A percentile compares a stretch with the other conserved stretches of the same genome.
phyloP scores from a whole-genome alignment of 345 rosid genomes.

The Camelina sativa region DNA sequence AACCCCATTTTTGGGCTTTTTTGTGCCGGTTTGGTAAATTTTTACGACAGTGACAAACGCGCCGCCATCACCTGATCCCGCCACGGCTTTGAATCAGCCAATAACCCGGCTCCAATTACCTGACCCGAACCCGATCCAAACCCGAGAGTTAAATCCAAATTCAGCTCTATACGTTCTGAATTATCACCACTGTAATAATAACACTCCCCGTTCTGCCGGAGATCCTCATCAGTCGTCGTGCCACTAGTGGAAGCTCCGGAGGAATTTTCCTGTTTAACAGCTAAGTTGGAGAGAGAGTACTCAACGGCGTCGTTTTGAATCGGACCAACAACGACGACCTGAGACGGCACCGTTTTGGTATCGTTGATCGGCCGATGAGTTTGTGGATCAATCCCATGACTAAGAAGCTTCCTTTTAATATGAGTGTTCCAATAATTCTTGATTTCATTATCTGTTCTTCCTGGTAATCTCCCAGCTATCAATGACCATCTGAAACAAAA shows the following conservation, averaged over 20 bases:
- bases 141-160: slow-evolving; percentile 44
- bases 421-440: slow-evolving; percentile 93
- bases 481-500: slow-evolving; percentile 67
- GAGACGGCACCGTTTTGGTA: slow-evolving; percentile 34
- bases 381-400: slow-evolving; percentile 74
- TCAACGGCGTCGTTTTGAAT: slow-evolving; percentile 28
- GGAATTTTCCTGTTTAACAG: slow-evolving; percentile 21
- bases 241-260: slow-evolving; percentile 42
- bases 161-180: slow-evolving; percentile 22
- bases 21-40: slow-evolving; percentile 6
- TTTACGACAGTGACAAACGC: slow-evolving; percentile 38
- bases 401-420: slow-evolving; percentile 73
- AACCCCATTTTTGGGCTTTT: slow-evolving; percentile 17
- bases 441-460: slow-evolving; percentile 86
- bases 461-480: slow-evolving; percentile 76
- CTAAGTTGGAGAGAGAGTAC: slow-evolving; percentile 1
- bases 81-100: slow-evolving; percentile 44
- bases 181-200: slow-evolving; percentile 37
- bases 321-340: not conserved
- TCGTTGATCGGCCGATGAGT: slow-evolving; percentile 66
- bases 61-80: slow-evolving; percentile 26
- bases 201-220: slow-evolving; percentile 36
- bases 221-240: slow-evolving; percentile 44
- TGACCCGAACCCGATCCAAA: slow-evolving; percentile 29
- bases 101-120: slow-evolving; percentile 17